phyloP scores from a whole-genome alignment of 1,284 basidiomycete species.

The Ceratobasidium sp. region DNA sequence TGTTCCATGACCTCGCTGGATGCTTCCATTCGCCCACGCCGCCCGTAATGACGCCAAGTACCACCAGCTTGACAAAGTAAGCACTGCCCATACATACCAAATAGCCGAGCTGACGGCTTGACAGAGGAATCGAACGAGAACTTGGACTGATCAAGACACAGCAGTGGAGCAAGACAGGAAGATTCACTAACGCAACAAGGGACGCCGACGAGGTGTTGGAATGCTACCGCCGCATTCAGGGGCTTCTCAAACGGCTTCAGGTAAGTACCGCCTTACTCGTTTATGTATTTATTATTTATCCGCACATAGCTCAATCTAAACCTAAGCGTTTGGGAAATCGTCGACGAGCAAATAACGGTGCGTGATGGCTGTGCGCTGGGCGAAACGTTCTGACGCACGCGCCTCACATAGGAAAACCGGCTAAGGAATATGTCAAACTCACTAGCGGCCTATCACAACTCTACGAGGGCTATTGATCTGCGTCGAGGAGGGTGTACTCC shows the following conservation, averaged over 20 bases:
- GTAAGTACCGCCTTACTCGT: neutral
- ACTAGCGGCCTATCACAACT: neutral
- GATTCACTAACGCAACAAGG: too few species aligned
- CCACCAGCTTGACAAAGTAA: too few species aligned
- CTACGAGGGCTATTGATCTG: neutral
- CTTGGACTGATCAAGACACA: too few species aligned
- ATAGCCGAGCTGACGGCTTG: too few species aligned
- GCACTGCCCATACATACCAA: too few species aligned
- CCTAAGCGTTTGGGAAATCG: conserved; percentile 1
- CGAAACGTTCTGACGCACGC: neutral
- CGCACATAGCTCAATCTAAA: neutral
- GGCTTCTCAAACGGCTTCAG: neutral
- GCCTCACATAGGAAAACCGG: neutral
- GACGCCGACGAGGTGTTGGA: neutral
- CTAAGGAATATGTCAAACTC: neutral
- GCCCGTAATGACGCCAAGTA: too few species aligned
- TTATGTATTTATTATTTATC: neutral
- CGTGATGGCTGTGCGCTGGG: neutral
- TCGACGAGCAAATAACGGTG: conserved; percentile 25
- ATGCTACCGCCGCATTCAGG: too few species aligned
- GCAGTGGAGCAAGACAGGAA: too few species aligned
- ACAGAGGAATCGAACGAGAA: too few species aligned
- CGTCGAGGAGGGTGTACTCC: neutral
- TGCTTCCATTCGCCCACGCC: too few species aligned
- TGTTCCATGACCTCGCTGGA: too few species aligned